A percentile compares a stretch with the other conserved stretches of the same genome.
Conservation (phyloP, 2,329 filamentous ascomycete species). For the Pseudovirgaria hyperparasitica region DNA sequence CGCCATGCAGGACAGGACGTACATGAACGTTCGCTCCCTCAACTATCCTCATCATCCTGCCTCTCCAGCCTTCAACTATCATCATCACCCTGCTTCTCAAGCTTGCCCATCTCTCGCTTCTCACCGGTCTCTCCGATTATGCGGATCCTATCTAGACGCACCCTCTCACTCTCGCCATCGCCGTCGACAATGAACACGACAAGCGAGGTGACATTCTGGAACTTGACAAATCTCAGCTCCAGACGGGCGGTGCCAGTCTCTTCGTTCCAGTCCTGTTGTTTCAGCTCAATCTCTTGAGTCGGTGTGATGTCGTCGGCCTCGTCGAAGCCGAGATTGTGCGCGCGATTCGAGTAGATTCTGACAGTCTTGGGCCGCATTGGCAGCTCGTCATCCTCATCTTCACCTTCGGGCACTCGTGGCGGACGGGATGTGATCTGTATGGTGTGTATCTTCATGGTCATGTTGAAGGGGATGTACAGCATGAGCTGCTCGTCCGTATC, state of each 20-base stretch:
- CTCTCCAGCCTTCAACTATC: too few relatives aligned
- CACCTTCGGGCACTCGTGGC: conserved; percentile 33
- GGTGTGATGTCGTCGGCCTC: conserved; percentile 79
- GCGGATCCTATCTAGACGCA: conserved; percentile 65
- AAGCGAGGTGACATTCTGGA: conserved; percentile 81
- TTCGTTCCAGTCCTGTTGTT: conserved; percentile 59
- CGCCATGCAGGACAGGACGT: too few relatives aligned
- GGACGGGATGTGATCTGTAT: conserved; percentile 74
- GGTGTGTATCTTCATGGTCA: conserved; percentile 79
- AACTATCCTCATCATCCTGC: too few relatives aligned
- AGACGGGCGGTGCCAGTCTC: conserved; percentile 38
- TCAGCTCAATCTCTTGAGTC: conserved; percentile 67
- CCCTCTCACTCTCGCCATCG: conserved; percentile 73
- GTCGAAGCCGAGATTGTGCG: conserved; percentile 86
- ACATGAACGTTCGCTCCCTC: too few relatives aligned
- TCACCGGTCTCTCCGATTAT: conserved; percentile 82
- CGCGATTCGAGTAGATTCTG: conserved; percentile 75
- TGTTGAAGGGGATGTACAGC: conserved; percentile 82
- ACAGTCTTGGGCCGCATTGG: conserved; percentile 73
- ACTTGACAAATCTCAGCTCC: conserved; percentile 83
- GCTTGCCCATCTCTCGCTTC: conserved; percentile 84
- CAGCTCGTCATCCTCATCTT: conserved; percentile 56
- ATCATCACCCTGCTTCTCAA: conserved; percentile 86
- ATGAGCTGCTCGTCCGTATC: conserved; percentile 96
- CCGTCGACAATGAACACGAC: conserved; percentile 76